Base-by-base conservation (phyloP, 2,329 filamentous ascomycete species). In the Monilinia laxa region DNA sequence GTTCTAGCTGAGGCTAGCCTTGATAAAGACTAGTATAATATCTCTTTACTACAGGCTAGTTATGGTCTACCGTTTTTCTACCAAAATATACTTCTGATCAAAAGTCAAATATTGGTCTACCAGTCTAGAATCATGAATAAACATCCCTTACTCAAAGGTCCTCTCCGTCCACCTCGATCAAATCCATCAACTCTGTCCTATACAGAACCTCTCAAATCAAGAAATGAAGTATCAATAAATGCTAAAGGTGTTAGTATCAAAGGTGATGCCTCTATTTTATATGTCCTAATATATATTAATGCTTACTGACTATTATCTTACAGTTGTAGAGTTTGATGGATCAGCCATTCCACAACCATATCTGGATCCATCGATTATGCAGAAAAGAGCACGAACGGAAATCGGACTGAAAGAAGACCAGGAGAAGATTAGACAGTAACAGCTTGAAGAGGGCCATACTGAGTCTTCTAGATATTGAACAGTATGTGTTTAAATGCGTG, bases 331-430 rank as follows among this genome's bases (percentile, higher is more conserved):
- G 35, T 73, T 72, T 49, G 70, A 64, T 14, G 72, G 71, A 42
- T 67, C 65, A 57, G 65, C 68, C 42, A 56, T 68, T 11, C 72
- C 73, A 10, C 70, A 72, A 62, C 74, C 74, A 14, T 75, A 75
- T 52, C 67, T 76, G 35, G 72, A 76, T 49, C 72, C 72, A 6
- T 67, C 69, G 0, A 69, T 74, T 23, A 64, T 75, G 9, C 62
- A 72, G 56, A 63, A 66, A 16, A 67, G 68, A 6, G 62, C 70
- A 14, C 66, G 68, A 62, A 67, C 58, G 28, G 68, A 71, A 25
- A 68, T 68, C 23, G 51, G 73, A 60, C 67, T 64, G 70, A 53
- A 64, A 25, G 40, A 49, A n/a, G 65, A 71, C 16, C 62, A 70
- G 52, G 68, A 70, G n/a, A 72, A 47, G 53, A 62, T 42, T 28